Conservation (phyloP, 148 eudicot species). For the Heliamphora exappendiculata region DNA sequence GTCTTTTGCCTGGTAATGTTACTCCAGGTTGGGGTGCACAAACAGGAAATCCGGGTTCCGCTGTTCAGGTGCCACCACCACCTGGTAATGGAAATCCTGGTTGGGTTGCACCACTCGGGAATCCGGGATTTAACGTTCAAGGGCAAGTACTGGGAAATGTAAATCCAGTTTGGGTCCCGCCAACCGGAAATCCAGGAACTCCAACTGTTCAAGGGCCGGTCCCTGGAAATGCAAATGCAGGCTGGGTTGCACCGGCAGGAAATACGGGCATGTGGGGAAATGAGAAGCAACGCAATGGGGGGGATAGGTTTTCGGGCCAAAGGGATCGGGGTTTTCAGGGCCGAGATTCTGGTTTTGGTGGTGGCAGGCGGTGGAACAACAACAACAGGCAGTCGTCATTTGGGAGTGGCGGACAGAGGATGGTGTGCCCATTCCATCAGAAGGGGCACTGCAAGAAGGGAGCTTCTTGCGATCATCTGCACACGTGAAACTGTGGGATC, state of each 20-base stretch:
- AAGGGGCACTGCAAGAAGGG: constrained; percentile 54
- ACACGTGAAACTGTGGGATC: constrained; percentile 20
- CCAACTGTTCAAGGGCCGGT: constrained; percentile 23
- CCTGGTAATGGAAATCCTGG: constrained; percentile 26
- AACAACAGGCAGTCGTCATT: constrained; percentile 40
- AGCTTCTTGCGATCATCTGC: constrained; percentile 26
- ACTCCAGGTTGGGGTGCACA: constrained; percentile 52
- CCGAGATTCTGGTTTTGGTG: constrained; percentile 22
- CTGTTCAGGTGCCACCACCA: constrained; percentile 26
- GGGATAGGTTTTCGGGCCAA: constrained; percentile 24
- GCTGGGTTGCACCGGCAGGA: constrained; percentile 40
- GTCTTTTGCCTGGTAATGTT: constrained; percentile 23
- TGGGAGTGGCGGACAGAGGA: constrained; percentile 26
- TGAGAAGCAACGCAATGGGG: constrained; percentile 34
- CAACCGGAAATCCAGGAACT: constrained; percentile 25
- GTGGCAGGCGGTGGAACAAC: constrained; percentile 39
- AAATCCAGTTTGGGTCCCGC: constrained; percentile 43
- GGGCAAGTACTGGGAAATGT: constrained; percentile 30
- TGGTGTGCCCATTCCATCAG: constrained; percentile 32
- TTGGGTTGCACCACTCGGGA: constrained; percentile 31
- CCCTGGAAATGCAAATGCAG: constrained; percentile 34
- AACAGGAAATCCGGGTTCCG: constrained; percentile 20
- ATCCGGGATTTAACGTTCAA: constrained; percentile 15
- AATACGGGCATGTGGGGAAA: constrained; percentile 35
- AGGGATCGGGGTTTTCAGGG: constrained; percentile 21